Percentiles rank a stretch among this genome's conserved stretches.
Evolutionary conservation across 108 stramenopile genomes (phyloP).

Genomic region (Conticribra guillardii): DNA sequence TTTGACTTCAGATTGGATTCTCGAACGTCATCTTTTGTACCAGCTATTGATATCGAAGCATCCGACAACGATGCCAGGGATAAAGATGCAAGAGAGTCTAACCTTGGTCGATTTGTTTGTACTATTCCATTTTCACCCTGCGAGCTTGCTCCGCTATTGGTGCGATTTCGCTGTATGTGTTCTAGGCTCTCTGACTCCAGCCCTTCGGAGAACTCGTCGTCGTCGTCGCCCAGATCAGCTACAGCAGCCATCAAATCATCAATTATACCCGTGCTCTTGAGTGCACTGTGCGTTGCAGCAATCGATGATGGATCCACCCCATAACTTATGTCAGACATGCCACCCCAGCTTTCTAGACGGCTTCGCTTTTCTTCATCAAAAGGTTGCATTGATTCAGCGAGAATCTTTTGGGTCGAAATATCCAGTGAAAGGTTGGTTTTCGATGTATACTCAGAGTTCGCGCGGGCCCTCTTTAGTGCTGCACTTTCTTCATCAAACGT

Average conservation of each 20-base stretch:
- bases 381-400: constrained; percentile 22
- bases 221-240: constrained; percentile 45
- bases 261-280: constrained; percentile 48
- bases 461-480: constrained; percentile 18
- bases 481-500: constrained; percentile 29
- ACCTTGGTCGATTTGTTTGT: constrained; percentile 45
- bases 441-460: constrained; percentile 28
- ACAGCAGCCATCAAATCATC: constrained; percentile 70
- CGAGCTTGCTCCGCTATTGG: constrained; percentile 32
- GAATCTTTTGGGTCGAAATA: constrained; percentile 22
- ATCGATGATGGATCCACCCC: constrained; percentile 26
- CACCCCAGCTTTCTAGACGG: constrained; percentile 87
- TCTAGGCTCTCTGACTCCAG: constrained; percentile 8
- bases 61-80: constrained; percentile 62
- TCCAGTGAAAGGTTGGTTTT: constrained; percentile 33
- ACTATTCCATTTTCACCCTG: constrained; percentile 4
- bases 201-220: constrained; percentile 37
- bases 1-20: no score
- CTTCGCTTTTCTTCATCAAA: constrained; percentile 45
- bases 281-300: constrained; percentile 41
- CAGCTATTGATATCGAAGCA: constrained; percentile 43
- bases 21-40: constrained; percentile 32
- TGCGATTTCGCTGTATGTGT: constrained; percentile 9
- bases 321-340: constrained; percentile 81
- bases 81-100: constrained; percentile 69